Percentiles rank a stretch among this genome's conserved stretches.
Evolutionary conservation across 805 yeast species (phyloP).

Genomic region (Yarrowia sp.): DNA sequence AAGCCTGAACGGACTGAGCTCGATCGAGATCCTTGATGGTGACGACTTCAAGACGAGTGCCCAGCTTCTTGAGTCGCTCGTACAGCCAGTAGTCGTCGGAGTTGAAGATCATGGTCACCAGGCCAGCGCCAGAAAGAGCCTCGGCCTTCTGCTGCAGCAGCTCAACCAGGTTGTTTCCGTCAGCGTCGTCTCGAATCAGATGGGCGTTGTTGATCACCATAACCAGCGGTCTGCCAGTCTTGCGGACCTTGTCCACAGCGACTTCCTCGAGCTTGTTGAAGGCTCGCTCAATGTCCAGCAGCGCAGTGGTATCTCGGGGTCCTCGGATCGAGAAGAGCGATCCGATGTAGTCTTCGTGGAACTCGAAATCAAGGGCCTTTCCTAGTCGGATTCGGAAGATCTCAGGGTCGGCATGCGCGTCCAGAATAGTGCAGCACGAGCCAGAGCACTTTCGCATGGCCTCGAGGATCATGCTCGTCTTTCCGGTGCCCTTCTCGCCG

Average conservation of each 20-base stretch:
- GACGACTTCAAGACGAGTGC: conserved; percentile 71
- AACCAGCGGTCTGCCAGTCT: conserved; percentile 55
- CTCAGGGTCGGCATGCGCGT: conserved; percentile 85
- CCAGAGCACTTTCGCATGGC: conserved; percentile 65
- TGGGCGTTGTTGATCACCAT: conserved; percentile 73
- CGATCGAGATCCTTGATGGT: conserved; percentile 61
- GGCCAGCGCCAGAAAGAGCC: conserved; percentile 66
- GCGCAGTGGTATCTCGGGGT: conserved; percentile 80
- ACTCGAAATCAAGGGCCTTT: conserved; percentile 67
- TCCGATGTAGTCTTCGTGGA: conserved; percentile 79
- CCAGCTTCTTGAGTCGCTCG: conserved; percentile 66
- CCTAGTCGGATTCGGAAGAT: conserved; percentile 75
- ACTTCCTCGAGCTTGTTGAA: conserved; percentile 72
- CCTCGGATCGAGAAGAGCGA: conserved; percentile 77
- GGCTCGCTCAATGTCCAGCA: conserved; percentile 79
- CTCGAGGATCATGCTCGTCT: conserved; percentile 70
- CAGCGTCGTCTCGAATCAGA: conserved; percentile 70
- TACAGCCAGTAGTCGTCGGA: conserved; percentile 87
- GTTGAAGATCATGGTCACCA: conserved; percentile 68
- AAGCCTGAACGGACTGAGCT: conserved; percentile 53
- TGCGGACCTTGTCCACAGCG: conserved; percentile 48
- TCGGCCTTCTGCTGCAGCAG: conserved; percentile 83
- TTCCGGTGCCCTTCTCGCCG: conserved; percentile 88
- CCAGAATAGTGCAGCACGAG: conserved; percentile 63
- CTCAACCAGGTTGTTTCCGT: conserved; percentile 67